phyloP scores from a whole-genome alignment of 345 rosid genomes.

The Euphorbia pulcherrima region DNA sequence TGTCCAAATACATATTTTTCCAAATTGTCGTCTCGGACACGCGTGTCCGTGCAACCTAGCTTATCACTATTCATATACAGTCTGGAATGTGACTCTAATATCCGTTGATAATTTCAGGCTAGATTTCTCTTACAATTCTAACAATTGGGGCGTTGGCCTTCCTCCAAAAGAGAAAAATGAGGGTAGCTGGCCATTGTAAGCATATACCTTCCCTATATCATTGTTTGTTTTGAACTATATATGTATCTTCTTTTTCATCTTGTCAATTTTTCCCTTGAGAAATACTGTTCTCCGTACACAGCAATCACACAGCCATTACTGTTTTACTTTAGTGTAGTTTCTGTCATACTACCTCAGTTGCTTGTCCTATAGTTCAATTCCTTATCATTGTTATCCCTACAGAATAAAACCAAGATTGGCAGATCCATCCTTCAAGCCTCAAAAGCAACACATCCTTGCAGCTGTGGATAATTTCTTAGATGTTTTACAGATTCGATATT shows the following conservation, averaged over 20 bases:
- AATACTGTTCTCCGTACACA: background rate
- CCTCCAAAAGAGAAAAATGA: conserved; percentile 88
- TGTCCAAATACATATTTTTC: too few species aligned
- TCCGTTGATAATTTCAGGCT: conserved; percentile 44
- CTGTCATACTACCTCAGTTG: conserved; percentile 1
- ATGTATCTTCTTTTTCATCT: background rate
- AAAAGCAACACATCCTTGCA: conserved; percentile 63
- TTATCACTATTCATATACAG: too few species aligned
- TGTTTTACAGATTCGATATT: conserved; percentile 70
- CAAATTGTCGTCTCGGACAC: too few species aligned
- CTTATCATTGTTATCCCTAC: conserved; percentile 12
- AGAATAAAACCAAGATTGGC: conserved; percentile 86
- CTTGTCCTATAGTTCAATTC: background rate
- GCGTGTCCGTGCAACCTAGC: too few species aligned
- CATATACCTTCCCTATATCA: conserved; percentile 1
- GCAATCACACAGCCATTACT: background rate
- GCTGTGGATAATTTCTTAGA: conserved; percentile 62
- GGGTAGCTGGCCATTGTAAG: conserved; percentile 78
- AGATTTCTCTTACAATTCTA: conserved; percentile 72
- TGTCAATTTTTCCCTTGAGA: background rate
- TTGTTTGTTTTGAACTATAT: background rate
- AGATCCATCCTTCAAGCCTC: conserved; percentile 84
- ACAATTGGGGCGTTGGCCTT: conserved; percentile 95
- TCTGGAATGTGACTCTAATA: background rate
- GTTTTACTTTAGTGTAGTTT: background rate